A percentile compares a stretch with the other conserved stretches of the same genome.
Conservation (phyloP, 352 stramenopile species). For the Phytophthora lateralis region DNA sequence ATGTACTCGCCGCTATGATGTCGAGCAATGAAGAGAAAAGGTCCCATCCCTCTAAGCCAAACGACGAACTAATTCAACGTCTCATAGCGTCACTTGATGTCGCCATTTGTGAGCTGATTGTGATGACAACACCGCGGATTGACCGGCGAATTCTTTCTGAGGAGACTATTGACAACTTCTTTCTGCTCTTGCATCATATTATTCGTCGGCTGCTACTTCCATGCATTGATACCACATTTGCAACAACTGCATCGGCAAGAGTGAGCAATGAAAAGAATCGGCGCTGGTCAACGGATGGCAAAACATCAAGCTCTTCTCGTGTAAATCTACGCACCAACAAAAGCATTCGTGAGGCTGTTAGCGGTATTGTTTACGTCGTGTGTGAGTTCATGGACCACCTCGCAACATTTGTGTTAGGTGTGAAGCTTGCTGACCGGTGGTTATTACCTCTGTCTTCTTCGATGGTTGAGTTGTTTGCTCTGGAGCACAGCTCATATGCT, state of each 20-base stretch:
- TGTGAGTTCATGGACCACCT: constrained; percentile 82
- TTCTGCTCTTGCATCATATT: constrained; percentile 64
- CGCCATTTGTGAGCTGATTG: constrained; percentile 69
- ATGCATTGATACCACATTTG: constrained; percentile 65
- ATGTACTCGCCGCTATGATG: constrained; percentile 58
- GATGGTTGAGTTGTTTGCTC: constrained; percentile 70
- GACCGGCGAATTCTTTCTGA: constrained; percentile 78
- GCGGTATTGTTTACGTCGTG: constrained; percentile 60
- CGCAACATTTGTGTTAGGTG: constrained; percentile 51
- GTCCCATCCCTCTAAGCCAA: constrained; percentile 5
- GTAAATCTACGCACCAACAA: constrained; percentile 62
- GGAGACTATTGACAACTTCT: constrained; percentile 84
- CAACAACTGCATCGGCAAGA: constrained; percentile 28
- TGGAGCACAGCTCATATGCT: constrained; percentile 69
- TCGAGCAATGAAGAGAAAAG: constrained; percentile 7
- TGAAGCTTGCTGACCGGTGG: constrained; percentile 84
- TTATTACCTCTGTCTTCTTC: constrained; percentile 72
- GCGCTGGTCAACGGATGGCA: constrained; percentile 12
- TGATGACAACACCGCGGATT: constrained; percentile 74
- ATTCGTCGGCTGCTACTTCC: constrained; percentile 67
- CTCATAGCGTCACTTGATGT: constrained; percentile 59
- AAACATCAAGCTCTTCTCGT: constrained; percentile 26
- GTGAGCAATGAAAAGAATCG: constrained; percentile 16
- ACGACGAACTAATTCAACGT: constrained; percentile 19
- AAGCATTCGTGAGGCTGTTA: constrained; percentile 52